phyloP scores from a whole-genome alignment of 306 rosid species.

The Astragalus glycyphyllos region DNA sequence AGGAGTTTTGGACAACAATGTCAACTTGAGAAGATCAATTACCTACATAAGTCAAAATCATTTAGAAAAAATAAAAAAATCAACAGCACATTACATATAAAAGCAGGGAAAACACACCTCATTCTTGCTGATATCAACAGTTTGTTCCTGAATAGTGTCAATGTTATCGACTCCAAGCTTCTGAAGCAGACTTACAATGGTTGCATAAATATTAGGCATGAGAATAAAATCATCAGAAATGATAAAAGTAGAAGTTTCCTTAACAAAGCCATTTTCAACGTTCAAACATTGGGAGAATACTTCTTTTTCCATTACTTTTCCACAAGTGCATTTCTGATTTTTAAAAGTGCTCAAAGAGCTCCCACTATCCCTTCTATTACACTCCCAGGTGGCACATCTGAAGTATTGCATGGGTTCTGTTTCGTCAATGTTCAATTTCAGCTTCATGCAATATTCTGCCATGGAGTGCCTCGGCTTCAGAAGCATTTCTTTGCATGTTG shows the following conservation, averaged over 20 bases:
- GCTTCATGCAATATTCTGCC: background rate
- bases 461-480: conserved; percentile 30
- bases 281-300: background rate
- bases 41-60: too few species aligned
- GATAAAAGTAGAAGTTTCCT: background rate
- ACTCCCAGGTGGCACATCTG: background rate
- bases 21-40: too few species aligned
- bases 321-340: conserved; percentile 26
- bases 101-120: background rate
- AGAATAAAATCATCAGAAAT: conserved; percentile 4
- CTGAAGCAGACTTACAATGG: background rate
- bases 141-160: background rate
- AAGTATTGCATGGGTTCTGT: background rate
- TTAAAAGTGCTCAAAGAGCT: background rate
- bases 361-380: background rate
- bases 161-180: background rate
- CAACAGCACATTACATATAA: too few species aligned
- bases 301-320: background rate
- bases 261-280: background rate
- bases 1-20: too few species aligned
- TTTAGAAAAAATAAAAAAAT: too few species aligned
- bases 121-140: background rate
- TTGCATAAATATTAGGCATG: background rate
- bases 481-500: background rate
- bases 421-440: conserved; percentile 24